Evolutionary conservation across 1,284 basidiomycete genomes (phyloP), one percentile per base, ranked within the genome.

Genomic region (Microbotryum saponariae): DNA sequence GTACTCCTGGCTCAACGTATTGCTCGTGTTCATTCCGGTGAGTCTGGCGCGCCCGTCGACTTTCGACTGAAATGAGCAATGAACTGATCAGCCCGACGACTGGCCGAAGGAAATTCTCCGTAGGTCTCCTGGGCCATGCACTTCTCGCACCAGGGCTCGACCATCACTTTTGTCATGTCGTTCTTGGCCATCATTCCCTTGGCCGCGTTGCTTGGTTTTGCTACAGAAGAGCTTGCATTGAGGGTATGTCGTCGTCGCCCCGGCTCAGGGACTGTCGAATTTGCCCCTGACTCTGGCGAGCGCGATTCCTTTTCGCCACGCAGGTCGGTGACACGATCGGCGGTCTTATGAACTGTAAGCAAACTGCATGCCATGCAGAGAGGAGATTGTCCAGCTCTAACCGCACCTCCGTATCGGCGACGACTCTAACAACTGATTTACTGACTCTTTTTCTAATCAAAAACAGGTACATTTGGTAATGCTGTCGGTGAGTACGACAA

Each of bases 141-240:
- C 75, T 88, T 87, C 61, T 78, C 76, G 70, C 46, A 77, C 79
- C 71, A 79, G 78, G 61, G 79, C 74, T 77, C 84, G 4, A 81
- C 74, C 71, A 86, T 76, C 58, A 78, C 87, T 61, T 91, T 91
- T 67, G 79, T 88, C 63, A 84, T 85, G 68, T 83, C 84, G 70
- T 74, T 77, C 71, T 42, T 42, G 37, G 73, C 77, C 66, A 72
- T 63, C 49, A 51, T 65, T 3, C 66, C 66, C 1, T 46, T 58
- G 9, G 70, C 70, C 23, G 69, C 70, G 0, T 49, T 68, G 7
- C 63, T 72, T 5, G 71, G 72, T 21, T 72, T 72, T 51, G 71
- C 72, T 4, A 73, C 72, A 6, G 72, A 73, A 62, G 70, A 72
- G 51, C 56, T 72, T 14, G 72, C 72, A 29, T 49, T 72, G 1